These are phyloP conservation scores for Trametes coccinea DNA, from an alignment of 768 basidiomycete genomes.

Conservation along the genomic window DNA sequence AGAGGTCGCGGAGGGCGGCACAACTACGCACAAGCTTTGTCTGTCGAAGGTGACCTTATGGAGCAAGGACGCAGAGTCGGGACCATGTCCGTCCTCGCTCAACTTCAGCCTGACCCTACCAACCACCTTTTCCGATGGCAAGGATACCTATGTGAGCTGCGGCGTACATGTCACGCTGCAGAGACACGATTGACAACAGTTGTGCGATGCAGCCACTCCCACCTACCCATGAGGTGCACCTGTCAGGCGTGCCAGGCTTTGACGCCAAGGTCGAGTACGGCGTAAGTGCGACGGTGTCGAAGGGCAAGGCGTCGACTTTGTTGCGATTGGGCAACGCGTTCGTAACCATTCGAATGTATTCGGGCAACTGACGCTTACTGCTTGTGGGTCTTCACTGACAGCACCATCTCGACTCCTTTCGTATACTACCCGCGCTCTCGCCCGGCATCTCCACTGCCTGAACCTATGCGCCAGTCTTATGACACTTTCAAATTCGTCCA, in stretches of 20 bases:
- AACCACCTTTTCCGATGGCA: conserved; percentile 54
- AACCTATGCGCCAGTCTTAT: conserved; percentile 37
- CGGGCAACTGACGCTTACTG: neutral
- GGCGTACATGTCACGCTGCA: neutral
- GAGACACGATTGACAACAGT: neutral
- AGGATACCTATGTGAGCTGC: conserved; percentile 55
- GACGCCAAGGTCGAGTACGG: conserved; percentile 64
- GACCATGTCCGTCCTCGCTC: conserved; percentile 52
- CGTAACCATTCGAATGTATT: conserved; percentile 23
- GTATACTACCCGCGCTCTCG: conserved; percentile 66
- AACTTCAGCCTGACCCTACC: conserved; percentile 61
- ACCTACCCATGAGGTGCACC: conserved; percentile 66
- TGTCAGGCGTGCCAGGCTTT: conserved; percentile 74
- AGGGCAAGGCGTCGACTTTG: conserved; percentile 50
- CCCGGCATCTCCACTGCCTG: conserved; percentile 54
- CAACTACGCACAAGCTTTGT: conserved; percentile 51
- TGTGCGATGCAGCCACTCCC: conserved; percentile 56
- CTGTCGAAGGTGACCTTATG: conserved; percentile 56
- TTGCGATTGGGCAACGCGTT: conserved; percentile 58
- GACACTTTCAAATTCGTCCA: conserved; percentile 42
- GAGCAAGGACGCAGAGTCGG: conserved; percentile 46
- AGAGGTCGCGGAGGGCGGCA: conserved; percentile 70
- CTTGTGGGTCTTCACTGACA: conserved; percentile 27
- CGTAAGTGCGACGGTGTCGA: conserved; percentile 52
- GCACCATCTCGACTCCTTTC: conserved; percentile 59